Conservation (phyloP, 192 early-diverging fungal genomes). For the Linnemannia hyalina region DNA sequence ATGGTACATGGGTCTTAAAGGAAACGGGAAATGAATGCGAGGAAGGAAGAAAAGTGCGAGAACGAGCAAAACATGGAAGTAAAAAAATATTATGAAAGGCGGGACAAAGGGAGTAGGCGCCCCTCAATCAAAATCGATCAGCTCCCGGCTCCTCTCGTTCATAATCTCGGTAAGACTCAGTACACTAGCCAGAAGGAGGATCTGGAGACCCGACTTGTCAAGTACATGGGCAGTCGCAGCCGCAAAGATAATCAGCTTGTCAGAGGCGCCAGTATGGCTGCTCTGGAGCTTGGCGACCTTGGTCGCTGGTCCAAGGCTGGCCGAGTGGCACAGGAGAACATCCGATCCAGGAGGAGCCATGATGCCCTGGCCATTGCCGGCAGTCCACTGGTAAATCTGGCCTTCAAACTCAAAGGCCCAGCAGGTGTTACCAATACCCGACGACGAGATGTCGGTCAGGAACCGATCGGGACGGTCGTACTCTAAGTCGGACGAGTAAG, state of each 20-base stretch:
- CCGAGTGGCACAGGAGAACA: slow-evolving; percentile 35
- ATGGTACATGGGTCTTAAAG: background rate
- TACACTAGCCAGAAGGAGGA: slow-evolving; percentile 42
- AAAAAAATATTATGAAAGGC: background rate
- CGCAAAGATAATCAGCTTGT: slow-evolving; percentile 31
- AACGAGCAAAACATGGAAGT: background rate
- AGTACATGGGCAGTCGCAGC: slow-evolving; percentile 25
- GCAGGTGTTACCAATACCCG: slow-evolving; percentile 11
- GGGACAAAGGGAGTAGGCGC: background rate
- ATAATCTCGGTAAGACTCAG: slow-evolving; percentile 50
- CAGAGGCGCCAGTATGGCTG: slow-evolving; percentile 47
- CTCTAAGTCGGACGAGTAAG: slow-evolving; percentile 7
- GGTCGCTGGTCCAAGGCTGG: slow-evolving; percentile 43
- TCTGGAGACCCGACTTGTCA: slow-evolving; percentile 46
- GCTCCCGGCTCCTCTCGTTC: slow-evolving; percentile 48
- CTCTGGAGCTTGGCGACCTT: slow-evolving; percentile 45
- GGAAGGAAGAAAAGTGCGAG: background rate
- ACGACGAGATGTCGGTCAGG: background rate
- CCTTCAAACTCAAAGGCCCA: slow-evolving; percentile 57
- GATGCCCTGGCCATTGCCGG: slow-evolving; percentile 42
- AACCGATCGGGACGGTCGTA: slow-evolving; percentile 21
- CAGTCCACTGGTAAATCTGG: slow-evolving; percentile 50
- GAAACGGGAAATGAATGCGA: background rate
- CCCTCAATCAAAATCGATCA: slow-evolving; percentile 41
- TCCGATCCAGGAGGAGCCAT: slow-evolving; percentile 41